A percentile compares a stretch with the other conserved stretches of the same genome.
Evolutionary conservation across 1,284 basidiomycete species (phyloP).

Genomic region (Amylostereum areolatum): DNA sequence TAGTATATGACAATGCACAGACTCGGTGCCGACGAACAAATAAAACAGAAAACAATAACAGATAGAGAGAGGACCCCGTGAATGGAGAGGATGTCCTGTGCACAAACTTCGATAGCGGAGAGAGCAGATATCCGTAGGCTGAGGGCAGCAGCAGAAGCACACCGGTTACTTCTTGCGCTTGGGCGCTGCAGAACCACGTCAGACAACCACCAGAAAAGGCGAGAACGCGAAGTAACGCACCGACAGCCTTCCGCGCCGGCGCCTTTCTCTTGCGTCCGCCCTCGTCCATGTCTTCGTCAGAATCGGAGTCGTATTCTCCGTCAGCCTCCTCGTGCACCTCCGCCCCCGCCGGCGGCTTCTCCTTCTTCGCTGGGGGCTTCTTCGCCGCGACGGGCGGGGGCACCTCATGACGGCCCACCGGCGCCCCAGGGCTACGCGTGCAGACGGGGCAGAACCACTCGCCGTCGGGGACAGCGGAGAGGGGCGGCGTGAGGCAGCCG

Average conservation of each 20-base stretch:
- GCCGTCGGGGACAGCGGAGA: slow-evolving; percentile 76
- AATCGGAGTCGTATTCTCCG: slow-evolving; percentile 16
- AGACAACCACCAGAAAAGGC: not conserved
- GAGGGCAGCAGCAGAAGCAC: too few species aligned
- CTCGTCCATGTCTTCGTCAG: slow-evolving; percentile 11
- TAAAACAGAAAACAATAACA: too few species aligned
- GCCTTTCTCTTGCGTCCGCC: slow-evolving; percentile 28
- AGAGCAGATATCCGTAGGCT: too few species aligned
- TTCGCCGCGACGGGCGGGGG: slow-evolving; percentile 6
- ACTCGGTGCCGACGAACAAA: too few species aligned
- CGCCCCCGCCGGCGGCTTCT: slow-evolving; percentile 2
- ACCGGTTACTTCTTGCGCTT: slow-evolving; percentile 25
- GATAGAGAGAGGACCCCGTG: too few species aligned
- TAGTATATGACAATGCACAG: too few species aligned
- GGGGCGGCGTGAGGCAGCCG: slow-evolving; percentile 74
- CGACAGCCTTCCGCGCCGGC: slow-evolving; percentile 13
- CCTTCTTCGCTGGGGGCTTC: slow-evolving; percentile 14
- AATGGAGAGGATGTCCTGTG: too few species aligned
- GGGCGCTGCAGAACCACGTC: slow-evolving; percentile 11
- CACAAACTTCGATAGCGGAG: too few species aligned
- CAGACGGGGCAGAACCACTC: slow-evolving; percentile 91
- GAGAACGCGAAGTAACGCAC: not conserved
- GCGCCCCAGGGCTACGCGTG: slow-evolving; percentile 27
- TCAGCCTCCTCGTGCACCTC: slow-evolving; percentile 15
- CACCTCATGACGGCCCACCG: slow-evolving; percentile 22